Base-by-base conservation (phyloP, 495 filamentous ascomycete genomes). In the Penicillium maclennaniae region DNA sequence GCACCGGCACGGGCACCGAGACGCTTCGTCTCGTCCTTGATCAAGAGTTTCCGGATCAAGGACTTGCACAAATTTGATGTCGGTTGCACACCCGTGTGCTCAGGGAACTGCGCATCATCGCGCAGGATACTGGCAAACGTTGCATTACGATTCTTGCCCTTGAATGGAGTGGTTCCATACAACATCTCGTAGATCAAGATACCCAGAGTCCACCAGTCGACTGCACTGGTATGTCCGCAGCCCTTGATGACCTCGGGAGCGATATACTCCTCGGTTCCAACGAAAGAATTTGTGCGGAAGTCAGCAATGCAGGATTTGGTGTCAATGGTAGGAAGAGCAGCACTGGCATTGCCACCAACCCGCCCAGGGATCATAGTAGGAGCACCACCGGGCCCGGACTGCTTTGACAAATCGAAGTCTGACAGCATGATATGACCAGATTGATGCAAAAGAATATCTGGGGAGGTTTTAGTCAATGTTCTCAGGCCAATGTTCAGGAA, bases 361-460 rank as follows among this genome's bases (percentile, higher is more conserved):
- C 91, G 88, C 38, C 87, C 88, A 38, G 96, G 82, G 56, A 98
- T 96, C 92, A 98, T 96, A 12, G 91, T 96, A 17, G 93, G 93
- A 61, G 90, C 89, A 72, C 93, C 93, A 58, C 92, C 93, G 20
- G 93, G 87, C 47, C 93, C 95, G 7, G 93, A 98, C 68, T 98
- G 93, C 65, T 98, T 98, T 3, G 91, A 96, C 16, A 98, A 80
- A 69, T 98, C 93, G 66, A 98, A 98, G 72, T 98, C 93, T 39
- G 95, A 97, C 68, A 98, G 82, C 93, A 98, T 98, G 65, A 98
- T 98, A 67, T 98, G 93, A 31, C 93, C 93, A 15, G 92, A 97
- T 69, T 98, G 93, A 67, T 98, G 93, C 2, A 98, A 84, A 7
- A 98, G 83, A 63, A 98, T 98, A 61, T 98, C 92, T 97, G 7